Percentiles rank a stretch among this genome's conserved stretches.
phyloP scores from a whole-genome alignment of 2,329 filamentous ascomycete genomes.

The Aphanocladium album region DNA sequence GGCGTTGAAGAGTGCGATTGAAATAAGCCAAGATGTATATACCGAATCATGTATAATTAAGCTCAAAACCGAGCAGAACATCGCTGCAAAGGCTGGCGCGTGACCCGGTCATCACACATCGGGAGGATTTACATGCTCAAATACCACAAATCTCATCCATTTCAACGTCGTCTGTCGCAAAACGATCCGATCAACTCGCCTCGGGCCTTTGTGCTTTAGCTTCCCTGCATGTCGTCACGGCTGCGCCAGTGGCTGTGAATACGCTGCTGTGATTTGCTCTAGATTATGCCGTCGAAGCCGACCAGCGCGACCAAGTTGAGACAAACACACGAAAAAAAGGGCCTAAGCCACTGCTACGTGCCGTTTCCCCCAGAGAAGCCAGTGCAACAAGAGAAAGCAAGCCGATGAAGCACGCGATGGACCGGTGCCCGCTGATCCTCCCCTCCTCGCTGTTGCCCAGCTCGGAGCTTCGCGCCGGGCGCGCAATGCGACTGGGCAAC shows the following conservation, averaged over 20 bases:
- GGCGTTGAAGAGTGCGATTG: neutral
- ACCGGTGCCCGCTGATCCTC: neutral
- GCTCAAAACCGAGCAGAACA: no score
- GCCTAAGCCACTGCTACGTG: neutral
- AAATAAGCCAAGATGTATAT: no score
- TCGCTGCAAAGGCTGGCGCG: no score
- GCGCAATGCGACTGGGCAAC: neutral
- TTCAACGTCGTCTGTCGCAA: no score
- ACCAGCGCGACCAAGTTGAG: neutral
- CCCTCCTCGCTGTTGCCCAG: neutral
- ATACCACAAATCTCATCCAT: neutral
- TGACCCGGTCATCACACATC: no score
- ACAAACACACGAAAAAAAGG: neutral
- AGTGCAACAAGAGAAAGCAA: neutral
- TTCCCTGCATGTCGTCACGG: neutral
- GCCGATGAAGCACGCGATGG: neutral
- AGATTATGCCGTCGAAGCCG: constrained; percentile 3
- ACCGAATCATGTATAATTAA: no score
- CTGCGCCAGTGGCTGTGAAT: constrained; percentile 1
- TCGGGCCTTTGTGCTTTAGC: neutral
- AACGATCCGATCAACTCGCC: neutral
- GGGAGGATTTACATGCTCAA: neutral
- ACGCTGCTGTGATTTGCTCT: constrained; percentile 9
- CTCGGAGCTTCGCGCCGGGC: neutral
- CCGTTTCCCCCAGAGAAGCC: neutral